A percentile compares a stretch with the other conserved stretches of the same genome.
Conservation (phyloP, 2,329 filamentous ascomycete species). For the Colletotrichum lindemuthianum region DNA sequence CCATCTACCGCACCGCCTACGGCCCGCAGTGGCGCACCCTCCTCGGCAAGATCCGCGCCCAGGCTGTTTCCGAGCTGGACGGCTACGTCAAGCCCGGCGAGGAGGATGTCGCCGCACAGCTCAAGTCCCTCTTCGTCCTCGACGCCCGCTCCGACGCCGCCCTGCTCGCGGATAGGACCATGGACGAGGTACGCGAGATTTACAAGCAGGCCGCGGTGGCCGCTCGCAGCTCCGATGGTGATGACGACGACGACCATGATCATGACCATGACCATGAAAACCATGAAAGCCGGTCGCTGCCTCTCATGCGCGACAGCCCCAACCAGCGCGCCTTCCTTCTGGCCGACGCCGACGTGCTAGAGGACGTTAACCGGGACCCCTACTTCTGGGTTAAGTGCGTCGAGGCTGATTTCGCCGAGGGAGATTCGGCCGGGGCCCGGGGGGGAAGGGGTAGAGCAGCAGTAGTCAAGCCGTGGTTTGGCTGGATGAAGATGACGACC, state of each 20-base stretch:
- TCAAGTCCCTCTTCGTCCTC: conserved; percentile 1
- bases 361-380: background rate
- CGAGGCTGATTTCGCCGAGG: background rate
- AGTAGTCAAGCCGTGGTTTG: background rate
- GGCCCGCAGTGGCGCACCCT: conserved; percentile 7
- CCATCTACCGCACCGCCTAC: conserved; percentile 12
- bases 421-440: background rate
- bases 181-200: conserved; percentile 3
- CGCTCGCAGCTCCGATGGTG: background rate
- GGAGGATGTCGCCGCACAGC: background rate
- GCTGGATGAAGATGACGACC: conserved; percentile 19
- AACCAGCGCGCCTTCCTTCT: conserved; percentile 5
- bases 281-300: background rate
- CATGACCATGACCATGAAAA: background rate
- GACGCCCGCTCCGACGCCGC: conserved; percentile 7
- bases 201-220: background rate
- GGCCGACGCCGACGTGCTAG: conserved; percentile 7
- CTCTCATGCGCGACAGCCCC: background rate
- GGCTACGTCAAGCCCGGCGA: background rate
- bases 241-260: background rate
- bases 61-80: background rate
- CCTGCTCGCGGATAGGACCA: conserved; percentile 4
- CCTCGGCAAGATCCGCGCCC: background rate
- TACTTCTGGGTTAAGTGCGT: conserved; percentile 12
- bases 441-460: background rate